Percentiles rank a stretch among this genome's conserved stretches.
Conservation (phyloP, 1,139 yeast genomes). For the Citeromyces siamensis region DNA sequence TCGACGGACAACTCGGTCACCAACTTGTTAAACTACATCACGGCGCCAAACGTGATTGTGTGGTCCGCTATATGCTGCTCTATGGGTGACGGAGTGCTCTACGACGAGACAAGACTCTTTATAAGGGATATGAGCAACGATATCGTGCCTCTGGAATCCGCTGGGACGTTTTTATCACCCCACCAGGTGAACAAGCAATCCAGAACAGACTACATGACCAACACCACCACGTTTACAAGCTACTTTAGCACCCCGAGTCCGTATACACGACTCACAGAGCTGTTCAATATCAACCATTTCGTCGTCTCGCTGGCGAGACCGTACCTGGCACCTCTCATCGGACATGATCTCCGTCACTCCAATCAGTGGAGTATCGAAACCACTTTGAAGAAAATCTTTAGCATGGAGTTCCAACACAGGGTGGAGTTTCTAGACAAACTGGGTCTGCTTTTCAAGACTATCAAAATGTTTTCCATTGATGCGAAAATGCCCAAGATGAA, state of each 20-base stretch:
- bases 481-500: slow-evolving; percentile 73
- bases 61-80: slow-evolving; percentile 74
- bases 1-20: slow-evolving; percentile 70
- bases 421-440: slow-evolving; percentile 67
- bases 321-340: slow-evolving; percentile 78
- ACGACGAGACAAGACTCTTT: slow-evolving; percentile 45
- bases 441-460: slow-evolving; percentile 59
- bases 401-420: slow-evolving; percentile 73
- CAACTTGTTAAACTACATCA: slow-evolving; percentile 74
- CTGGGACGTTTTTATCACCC: slow-evolving; percentile 27
- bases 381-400: slow-evolving; percentile 27
- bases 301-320: slow-evolving; percentile 87
- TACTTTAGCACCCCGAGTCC: slow-evolving; percentile 30
- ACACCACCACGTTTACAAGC: background rate
- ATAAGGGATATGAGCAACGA: slow-evolving; percentile 59
- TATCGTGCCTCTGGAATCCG: slow-evolving; percentile 17
- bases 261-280: slow-evolving; percentile 77
- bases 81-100: slow-evolving; percentile 55
- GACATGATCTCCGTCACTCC: slow-evolving; percentile 68
- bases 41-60: slow-evolving; percentile 88
- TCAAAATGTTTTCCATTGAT: slow-evolving; percentile 74
- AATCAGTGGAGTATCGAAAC: slow-evolving; percentile 29
- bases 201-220: background rate
- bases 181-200: slow-evolving; percentile 25
- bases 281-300: slow-evolving; percentile 89